A percentile compares a stretch with the other conserved stretches of the same genome.
Evolutionary conservation across 23 red algal genomes (phyloP).

Genomic region (Rhodosorus marinus): DNA sequence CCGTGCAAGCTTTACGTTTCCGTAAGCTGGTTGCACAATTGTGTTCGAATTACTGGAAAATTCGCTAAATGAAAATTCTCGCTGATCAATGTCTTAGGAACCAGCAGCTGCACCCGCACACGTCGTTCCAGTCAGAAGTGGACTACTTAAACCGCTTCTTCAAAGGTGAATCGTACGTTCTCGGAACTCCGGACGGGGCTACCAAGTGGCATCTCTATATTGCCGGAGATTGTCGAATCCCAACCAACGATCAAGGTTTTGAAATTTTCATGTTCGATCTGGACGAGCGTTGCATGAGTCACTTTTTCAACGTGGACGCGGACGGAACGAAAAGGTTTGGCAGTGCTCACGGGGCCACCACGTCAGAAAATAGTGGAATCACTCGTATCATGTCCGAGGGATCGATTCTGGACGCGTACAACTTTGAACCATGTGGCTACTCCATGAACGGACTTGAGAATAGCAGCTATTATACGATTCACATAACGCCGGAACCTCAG

Average conservation of each 20-base stretch:
- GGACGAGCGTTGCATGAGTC: constrained; percentile 23
- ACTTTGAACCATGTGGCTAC: constrained; percentile 92
- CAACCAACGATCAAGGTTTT: constrained; percentile 14
- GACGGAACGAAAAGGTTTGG: not conserved
- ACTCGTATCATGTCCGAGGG: constrained; percentile 4
- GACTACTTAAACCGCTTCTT: constrained; percentile 30
- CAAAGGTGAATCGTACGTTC: not conserved
- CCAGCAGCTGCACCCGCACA: constrained; percentile 56
- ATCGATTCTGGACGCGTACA: constrained; percentile 49
- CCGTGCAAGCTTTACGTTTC: constrained; percentile 42
- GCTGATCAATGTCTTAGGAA: too few species aligned
- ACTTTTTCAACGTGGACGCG: constrained; percentile 3
- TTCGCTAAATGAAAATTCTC: too few species aligned
- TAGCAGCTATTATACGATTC: constrained; percentile 63
- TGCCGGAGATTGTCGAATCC: not conserved
- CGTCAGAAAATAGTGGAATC: not conserved
- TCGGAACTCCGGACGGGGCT: constrained; percentile 6
- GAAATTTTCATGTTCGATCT: constrained; percentile 97
- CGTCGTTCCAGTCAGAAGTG: constrained; percentile 39
- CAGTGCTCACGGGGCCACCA: not conserved
- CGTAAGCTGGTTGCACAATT: too few species aligned
- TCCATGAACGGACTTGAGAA: constrained; percentile 65
- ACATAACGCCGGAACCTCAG: constrained; percentile 72
- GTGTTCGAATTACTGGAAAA: too few species aligned
- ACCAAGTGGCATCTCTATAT: constrained; percentile 29